Evolutionary conservation across 169 alveolate genomes (phyloP).

Genomic region (Plasmodium yoelii): DNA sequence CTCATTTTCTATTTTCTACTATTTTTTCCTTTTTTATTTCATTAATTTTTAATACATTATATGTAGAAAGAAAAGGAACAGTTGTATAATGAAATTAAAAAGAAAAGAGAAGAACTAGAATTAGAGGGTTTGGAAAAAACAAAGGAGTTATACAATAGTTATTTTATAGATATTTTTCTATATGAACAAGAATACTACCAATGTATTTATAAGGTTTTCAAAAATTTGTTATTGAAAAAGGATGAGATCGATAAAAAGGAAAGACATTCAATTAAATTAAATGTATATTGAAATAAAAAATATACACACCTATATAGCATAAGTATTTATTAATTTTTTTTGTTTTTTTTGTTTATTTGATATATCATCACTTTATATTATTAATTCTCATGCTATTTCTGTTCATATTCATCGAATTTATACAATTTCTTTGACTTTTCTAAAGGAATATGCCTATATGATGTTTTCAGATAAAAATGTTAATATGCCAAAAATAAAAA

Average conservation of each 20-base stretch:
- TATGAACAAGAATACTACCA: constrained; percentile 73
- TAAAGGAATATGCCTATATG: constrained; percentile 51
- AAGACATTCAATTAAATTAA: constrained; percentile 30
- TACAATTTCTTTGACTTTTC: not conserved
- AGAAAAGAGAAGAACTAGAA: constrained; percentile 39
- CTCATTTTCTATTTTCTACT: not conserved
- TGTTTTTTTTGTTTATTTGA: not conserved
- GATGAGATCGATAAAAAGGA: constrained; percentile 74
- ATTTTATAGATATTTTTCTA: constrained; percentile 70
- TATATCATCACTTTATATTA: not conserved
- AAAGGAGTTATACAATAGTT: constrained; percentile 54
- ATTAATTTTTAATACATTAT: not conserved
- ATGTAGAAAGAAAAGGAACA: constrained; percentile 74
- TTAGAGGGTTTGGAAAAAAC: constrained; percentile 32
- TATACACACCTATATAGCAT: not conserved
- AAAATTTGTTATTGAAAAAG: constrained; percentile 35
- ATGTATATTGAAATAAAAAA: constrained; percentile 17
- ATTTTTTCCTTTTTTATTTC: not conserved
- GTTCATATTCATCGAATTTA: not conserved
- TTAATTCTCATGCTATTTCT: not conserved
- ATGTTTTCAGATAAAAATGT: constrained; percentile 51
- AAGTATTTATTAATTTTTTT: not conserved
- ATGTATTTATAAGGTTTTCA: constrained; percentile 72
- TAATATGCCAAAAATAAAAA: not conserved
- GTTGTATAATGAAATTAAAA: constrained; percentile 22